Evolutionary conservation across 805 yeast genomes (phyloP), one percentile per base, ranked within the genome.

Genomic region (Priceomyces castillae): DNA sequence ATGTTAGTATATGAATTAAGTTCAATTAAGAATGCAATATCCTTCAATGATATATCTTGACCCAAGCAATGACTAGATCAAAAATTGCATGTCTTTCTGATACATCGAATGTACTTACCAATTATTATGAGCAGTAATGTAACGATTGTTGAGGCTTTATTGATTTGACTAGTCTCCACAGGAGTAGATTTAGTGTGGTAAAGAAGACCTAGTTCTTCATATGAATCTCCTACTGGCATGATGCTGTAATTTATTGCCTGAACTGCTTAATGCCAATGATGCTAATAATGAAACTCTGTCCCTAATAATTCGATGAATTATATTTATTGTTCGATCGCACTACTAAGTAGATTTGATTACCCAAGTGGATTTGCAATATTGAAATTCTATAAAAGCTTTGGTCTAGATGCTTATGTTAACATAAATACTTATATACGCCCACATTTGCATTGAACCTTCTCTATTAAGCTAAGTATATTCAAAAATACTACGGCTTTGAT

Each of bases 201-300:
- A 25, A 59, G 42, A 20, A 49, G 46, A 14, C 54, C 33, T 47
- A 53, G 56, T 37, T 58, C 59, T 34, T 59, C 62, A 54, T 64
- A 65, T 23, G 61, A 44, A 22, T 53, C 64, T 23, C 66, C 68
- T 39, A 47, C 47, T 31, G 56, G 19, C 49, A 43, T 43, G 9
- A 7, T 34, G 14, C 3, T 22, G 15, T 33, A 16, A 17, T 10
- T 16, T 16, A 14, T 15, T 12, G 15, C 4, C 15, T 16, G 4
- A 33, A 11, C 12, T 12, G 37, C 25, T 23, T 34, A 23, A 19
- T 20, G 9, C 7, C 16, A 18, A 18, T 12, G 25, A 19, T 18
- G 6, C 7, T 20, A n/a, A 15, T 18, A 11, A 4, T 19, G 26
- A 20, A n/a, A 20, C 37, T 34, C n/a, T 34, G 20, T 33, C 15